phyloP scores from a whole-genome alignment of 257 asterid genomes.

The Solanum appendiculatum region DNA sequence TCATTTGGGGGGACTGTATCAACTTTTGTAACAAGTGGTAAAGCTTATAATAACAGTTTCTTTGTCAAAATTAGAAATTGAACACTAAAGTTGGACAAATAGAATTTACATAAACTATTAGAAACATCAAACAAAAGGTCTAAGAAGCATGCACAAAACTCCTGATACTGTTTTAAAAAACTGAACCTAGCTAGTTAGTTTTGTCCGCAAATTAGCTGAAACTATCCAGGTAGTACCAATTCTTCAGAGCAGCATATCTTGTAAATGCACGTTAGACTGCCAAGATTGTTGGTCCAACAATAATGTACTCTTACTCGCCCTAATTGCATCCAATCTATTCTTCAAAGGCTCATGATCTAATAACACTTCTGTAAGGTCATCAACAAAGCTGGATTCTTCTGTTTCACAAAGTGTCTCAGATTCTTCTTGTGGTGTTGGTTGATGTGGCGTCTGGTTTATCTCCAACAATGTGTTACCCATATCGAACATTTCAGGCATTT shows the following conservation, averaged over 20 bases:
- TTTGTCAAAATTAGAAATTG: background rate
- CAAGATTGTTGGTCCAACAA: background rate
- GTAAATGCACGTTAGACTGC: background rate
- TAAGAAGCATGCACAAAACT: background rate
- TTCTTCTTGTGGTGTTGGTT: background rate
- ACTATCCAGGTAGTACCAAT: background rate
- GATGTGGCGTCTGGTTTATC: background rate
- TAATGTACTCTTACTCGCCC: background rate
- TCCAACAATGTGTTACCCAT: background rate
- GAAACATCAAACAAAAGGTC: background rate
- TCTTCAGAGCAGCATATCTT: background rate
- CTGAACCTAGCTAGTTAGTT: background rate
- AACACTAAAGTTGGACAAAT: background rate
- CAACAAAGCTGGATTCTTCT: background rate
- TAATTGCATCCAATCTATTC: background rate
- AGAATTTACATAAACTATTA: background rate
- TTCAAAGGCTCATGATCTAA: background rate
- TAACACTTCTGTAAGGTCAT: background rate
- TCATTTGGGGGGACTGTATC: background rate
- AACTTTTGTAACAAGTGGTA: background rate
- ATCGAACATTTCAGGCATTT: background rate
- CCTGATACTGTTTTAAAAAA: background rate
- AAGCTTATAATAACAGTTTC: background rate
- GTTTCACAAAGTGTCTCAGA: background rate
- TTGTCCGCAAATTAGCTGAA: background rate